A percentile compares a stretch with the other conserved stretches of the same genome.
phyloP scores from a whole-genome alignment of 2,329 filamentous ascomycete genomes.

The Blastomyces emzantsi region DNA sequence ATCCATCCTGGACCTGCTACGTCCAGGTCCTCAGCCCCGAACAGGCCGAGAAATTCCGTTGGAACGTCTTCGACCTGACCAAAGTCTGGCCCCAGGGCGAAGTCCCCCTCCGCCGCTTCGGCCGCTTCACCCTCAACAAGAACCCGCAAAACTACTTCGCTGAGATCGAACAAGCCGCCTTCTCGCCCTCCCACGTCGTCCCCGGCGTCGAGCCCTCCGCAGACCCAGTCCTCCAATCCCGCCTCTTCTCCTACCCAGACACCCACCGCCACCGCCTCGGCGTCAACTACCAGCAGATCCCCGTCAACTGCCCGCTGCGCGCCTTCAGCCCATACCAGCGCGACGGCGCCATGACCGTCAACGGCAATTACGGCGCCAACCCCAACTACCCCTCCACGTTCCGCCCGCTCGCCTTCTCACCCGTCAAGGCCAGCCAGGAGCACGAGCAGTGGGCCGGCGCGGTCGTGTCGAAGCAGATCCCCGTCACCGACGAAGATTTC shows the following conservation, averaged over 20 bases:
- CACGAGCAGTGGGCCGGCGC: conserved; percentile 39
- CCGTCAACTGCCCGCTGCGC: conserved; percentile 49
- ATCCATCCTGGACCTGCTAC: conserved; percentile 55
- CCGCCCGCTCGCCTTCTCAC: conserved; percentile 30
- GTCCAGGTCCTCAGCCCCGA: conserved; percentile 55
- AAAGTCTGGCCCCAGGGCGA: conserved; percentile 59
- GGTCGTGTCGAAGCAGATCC: conserved; percentile 33
- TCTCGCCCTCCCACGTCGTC: conserved; percentile 57
- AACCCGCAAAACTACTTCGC: conserved; percentile 60
- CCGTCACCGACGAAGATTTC: conserved; percentile 38
- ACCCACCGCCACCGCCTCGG: conserved; percentile 57
- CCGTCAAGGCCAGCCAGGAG: conserved; percentile 35
- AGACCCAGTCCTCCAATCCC: conserved; percentile 60
- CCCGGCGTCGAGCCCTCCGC: conserved; percentile 61
- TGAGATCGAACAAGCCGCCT: conserved; percentile 63
- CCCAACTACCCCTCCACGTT: conserved; percentile 45
- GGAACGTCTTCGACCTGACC: conserved; percentile 60
- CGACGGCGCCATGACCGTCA: conserved; percentile 61
- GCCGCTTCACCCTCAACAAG: conserved; percentile 54
- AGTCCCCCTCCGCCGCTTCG: conserved; percentile 53
- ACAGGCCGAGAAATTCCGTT: conserved; percentile 52
- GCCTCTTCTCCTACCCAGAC: conserved; percentile 63
- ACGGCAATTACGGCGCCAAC: conserved; percentile 54
- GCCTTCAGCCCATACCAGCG: conserved; percentile 58
- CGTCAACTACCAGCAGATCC: conserved; percentile 56